Percentiles rank a stretch among this genome's conserved stretches.
Conservation (phyloP, 1,284 basidiomycete species). For the Laetiporus sulphureus region DNA sequence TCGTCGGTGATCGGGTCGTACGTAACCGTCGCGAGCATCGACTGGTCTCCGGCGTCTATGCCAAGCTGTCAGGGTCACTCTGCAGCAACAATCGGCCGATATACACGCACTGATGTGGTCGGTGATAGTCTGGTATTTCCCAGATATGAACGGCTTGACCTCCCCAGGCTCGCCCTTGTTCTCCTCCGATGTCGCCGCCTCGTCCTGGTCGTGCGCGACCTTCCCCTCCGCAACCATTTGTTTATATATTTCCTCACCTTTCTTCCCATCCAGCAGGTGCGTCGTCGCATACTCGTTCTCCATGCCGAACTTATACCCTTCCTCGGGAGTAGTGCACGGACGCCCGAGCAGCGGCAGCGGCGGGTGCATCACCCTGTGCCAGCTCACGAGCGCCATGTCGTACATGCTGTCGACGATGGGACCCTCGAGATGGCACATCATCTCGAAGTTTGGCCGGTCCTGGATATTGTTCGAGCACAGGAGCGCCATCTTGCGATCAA, state of each 20-base stretch:
- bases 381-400: conserved; percentile 66
- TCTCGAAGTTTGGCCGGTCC: conserved; percentile 61
- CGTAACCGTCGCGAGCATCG: conserved; percentile 25
- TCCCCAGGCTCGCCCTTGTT: background rate
- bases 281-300: conserved; percentile 36
- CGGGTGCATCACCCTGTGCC: conserved; percentile 53
- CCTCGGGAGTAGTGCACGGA: conserved; percentile 18
- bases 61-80: background rate
- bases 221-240: conserved; percentile 2
- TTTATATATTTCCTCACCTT: conserved; percentile 6
- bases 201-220: conserved; percentile 3
- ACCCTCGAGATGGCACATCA: conserved; percentile 35
- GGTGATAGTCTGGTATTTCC: conserved; percentile 8
- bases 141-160: conserved; percentile 7
- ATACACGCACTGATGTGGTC: conserved; percentile 9
- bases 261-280: conserved; percentile 12
- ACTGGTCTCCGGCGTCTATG: conserved; percentile 29
- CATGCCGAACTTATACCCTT: conserved; percentile 41
- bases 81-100: background rate
- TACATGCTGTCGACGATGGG: conserved; percentile 46
- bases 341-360: conserved; percentile 42
- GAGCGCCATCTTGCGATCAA: conserved; percentile 68
- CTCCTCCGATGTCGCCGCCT: background rate
- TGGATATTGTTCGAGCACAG: conserved; percentile 77
- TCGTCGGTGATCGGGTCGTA: conserved; percentile 19